These are phyloP conservation scores for Backusella tuberculispora DNA, from an alignment of 192 early-diverging fungal genomes.

Conservation along the genomic window DNA sequence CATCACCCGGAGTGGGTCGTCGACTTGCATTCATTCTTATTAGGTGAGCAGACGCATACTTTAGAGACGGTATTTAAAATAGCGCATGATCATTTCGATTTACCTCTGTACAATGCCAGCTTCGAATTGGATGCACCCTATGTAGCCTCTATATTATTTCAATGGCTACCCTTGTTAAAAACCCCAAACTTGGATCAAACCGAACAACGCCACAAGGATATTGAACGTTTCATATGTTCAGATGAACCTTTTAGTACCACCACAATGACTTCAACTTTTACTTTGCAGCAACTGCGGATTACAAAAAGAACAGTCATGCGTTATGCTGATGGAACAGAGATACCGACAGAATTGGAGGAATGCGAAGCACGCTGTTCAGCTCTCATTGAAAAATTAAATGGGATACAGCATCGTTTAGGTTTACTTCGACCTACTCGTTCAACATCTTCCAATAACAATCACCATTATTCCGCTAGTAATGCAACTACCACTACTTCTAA, in stretches of 20 bases:
- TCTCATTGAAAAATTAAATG: background rate
- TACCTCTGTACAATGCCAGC: background rate
- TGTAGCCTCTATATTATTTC: background rate
- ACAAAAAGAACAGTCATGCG: constrained; percentile 17
- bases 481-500: background rate
- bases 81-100: background rate
- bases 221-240: background rate
- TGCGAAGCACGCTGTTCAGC: background rate
- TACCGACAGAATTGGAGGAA: constrained; percentile 7
- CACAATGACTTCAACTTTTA: constrained; percentile 24
- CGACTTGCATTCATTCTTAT: background rate
- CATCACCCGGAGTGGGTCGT: constrained; percentile 13
- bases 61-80: constrained; percentile 10
- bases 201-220: constrained; percentile 7
- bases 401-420: background rate
- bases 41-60: background rate
- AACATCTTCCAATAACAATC: background rate
- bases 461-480: background rate
- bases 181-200: background rate
- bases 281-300: constrained; percentile 18
- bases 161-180: background rate
- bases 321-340: constrained; percentile 7
- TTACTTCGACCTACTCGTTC: constrained; percentile 8
- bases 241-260: constrained; percentile 3
- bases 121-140: background rate